Evolutionary conservation across 495 filamentous ascomycete species (phyloP), one percentile per base, ranked within the genome.

Genomic region (Chaetomium fimeti): DNA sequence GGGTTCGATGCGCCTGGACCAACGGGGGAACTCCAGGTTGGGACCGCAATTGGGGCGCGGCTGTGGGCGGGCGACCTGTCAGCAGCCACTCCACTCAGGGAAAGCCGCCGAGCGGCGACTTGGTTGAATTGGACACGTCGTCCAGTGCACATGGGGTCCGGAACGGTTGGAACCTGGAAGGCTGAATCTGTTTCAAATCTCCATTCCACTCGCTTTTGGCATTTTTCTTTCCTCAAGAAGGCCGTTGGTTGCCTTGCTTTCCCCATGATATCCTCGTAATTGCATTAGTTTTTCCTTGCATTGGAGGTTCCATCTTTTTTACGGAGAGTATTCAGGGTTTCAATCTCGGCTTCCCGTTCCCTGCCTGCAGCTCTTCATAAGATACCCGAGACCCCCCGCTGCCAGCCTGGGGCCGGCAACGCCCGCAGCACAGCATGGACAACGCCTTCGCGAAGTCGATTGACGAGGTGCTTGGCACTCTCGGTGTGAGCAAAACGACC

Each of bases 391-490:
- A 15, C 61, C 18, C 52, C 57, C 60, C 65, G 62, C 57, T 65
- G 55, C 62, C 29, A 43, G n/a, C 61, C 45, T 36, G 59, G 66
- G 63, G 49, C 60, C 28, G 18, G 18, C 40, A 16, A 61, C 48
- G 53, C 43, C 63, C 42, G 62, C 62, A 49, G 68, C 64, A 96
- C 62, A 49, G 68, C 64, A 96, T 96, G 93, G 91, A 97, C 72
- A 83, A 85, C 75, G 87, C 92, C 48, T 96, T 89, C 74, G 78
- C 87, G 59, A 83, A 83, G 73, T 81, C 89, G 63, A 83, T 83
- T 68, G 77, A 84, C 60, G 84, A 92, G 71, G 85, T 89, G 67
- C 82, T 96, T 70, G 80, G 83, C 71, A 80, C 87, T 70, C 92
- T 97, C 70, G 76, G 81, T 28, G 90, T 91, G 29, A 78, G 88